Percentiles rank a stretch among this genome's conserved stretches.
These are phyloP conservation scores for Cymbopogon flexuosus DNA, from an alignment of 202 grass and related monocot species.

Conservation along the genomic window DNA sequence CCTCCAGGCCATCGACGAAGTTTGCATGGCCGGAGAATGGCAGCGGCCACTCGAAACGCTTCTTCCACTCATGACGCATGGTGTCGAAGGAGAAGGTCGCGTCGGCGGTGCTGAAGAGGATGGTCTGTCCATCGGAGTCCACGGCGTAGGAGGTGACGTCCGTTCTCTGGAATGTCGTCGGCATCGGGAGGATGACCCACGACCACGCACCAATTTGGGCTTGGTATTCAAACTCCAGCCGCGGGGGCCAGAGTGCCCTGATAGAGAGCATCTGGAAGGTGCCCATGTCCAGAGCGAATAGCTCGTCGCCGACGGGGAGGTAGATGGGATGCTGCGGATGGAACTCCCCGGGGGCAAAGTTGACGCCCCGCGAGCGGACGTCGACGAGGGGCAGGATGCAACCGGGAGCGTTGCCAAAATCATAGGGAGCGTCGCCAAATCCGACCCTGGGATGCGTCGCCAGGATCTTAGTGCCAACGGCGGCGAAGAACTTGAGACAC, in stretches of 20 bases:
- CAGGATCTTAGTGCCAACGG: not conserved
- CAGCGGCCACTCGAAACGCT: not conserved
- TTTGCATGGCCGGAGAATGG: not conserved
- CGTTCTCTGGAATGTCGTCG: not conserved
- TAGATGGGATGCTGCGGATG: not conserved
- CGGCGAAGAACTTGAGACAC: not conserved
- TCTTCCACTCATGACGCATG: not conserved
- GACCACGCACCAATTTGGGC: not conserved
- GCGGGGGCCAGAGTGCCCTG: not conserved
- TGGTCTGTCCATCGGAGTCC: not conserved
- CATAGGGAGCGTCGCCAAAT: too few relatives aligned
- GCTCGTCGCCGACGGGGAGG: not conserved
- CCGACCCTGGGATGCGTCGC: not conserved
- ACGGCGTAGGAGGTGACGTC: not conserved
- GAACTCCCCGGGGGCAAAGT: not conserved
- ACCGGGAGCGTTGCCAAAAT: too few relatives aligned
- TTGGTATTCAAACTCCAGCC: not conserved
- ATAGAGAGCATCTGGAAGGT: constrained; percentile 3
- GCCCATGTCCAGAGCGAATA: not conserved
- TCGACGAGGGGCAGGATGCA: not conserved
- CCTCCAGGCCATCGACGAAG: not conserved
- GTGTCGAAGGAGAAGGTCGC: not conserved
- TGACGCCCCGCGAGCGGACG: not conserved
- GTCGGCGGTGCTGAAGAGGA: not conserved
- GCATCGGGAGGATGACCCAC: not conserved